Base-by-base conservation (phyloP, 2,329 filamentous ascomycete species). In the Penicillium verrucosum region DNA sequence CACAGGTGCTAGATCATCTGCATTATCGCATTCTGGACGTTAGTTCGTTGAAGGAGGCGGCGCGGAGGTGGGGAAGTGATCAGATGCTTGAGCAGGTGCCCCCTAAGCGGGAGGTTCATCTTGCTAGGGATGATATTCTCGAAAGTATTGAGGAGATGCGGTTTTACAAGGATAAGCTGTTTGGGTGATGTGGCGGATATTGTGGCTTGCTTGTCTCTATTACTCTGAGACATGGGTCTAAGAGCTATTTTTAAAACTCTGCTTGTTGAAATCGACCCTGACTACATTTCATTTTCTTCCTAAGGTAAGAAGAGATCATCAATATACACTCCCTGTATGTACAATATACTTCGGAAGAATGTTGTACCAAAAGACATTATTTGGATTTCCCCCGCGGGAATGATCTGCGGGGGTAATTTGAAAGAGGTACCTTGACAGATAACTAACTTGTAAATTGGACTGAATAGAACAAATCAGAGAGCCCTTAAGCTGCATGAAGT, bases 11-110 rank as follows among this genome's bases (percentile, higher is more conserved):
- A 47, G 84, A 89, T 55, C 85, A 94, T 74, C 78, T 99, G 63
- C 89, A 96, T 75, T 92, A 99, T 75, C 85, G 94, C 16, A 89
- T 99, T 61, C 77, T 97, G 46, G 94, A 99, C 72, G 91, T 97
- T 53, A 97, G 92, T 74, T 84, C 86, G 45, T 84, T 97, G 69
- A 97, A 97, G 77, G 94, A 99, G 78, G 92, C 90, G 23, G 89
- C 87, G 18, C 84, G 85, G 62, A 82, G 93, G 44, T 99, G 94
- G 93, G 87, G 85, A 42, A 80, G 81, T 1, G 72, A 79, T n/a
- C 80, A 83, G 8, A 72, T 89, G 9, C 69, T 89, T 59, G 77
- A 78, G 54, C 78, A 80, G 43, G 85, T 84, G 29, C 92, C 93
- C 12, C 74, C 70, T 60, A 97, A 97, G 80, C 83, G 83, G 70